Conservation (phyloP, 441 rosid species). For the Pelargonium australe region DNA sequence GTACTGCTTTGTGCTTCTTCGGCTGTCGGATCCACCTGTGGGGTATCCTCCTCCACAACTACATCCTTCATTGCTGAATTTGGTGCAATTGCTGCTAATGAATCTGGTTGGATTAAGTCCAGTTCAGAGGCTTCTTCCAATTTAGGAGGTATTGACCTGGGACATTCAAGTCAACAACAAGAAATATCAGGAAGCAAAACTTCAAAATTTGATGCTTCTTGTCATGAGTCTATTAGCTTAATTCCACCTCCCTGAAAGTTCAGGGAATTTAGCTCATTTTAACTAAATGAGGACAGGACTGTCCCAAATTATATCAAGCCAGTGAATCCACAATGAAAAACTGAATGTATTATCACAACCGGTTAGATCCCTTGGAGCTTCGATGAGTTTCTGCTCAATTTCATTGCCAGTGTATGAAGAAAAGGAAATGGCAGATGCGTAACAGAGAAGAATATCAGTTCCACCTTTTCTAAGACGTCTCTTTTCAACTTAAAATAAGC, state of each 20-base stretch:
- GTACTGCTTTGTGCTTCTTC: slow-evolving; percentile 36
- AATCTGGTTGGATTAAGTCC: slow-evolving; percentile 29
- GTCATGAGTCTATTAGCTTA: slow-evolving; percentile 3
- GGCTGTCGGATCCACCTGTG: slow-evolving; percentile 20
- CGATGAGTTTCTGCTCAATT: no score
- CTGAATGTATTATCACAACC: no score
- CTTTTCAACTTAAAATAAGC: neutral
- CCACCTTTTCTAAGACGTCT: neutral
- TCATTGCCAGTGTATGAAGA: no score
- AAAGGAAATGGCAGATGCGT: neutral
- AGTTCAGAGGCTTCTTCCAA: slow-evolving; percentile 28
- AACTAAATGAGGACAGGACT: neutral
- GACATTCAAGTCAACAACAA: slow-evolving; percentile 14
- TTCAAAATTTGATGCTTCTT: no score
- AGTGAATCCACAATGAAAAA: no score
- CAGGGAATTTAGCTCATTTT: neutral
- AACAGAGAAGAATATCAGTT: no score
- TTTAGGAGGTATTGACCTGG: slow-evolving; percentile 42
- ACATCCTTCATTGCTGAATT: slow-evolving; percentile 20
- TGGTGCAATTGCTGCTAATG: slow-evolving; percentile 23
- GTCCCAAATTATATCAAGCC: no score
- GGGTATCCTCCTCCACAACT: slow-evolving; percentile 28
- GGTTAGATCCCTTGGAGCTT: no score
- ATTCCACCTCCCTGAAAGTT: neutral
- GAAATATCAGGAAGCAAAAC: slow-evolving; percentile 18